phyloP scores from a whole-genome alignment of 2,329 filamentous ascomycete genomes.

The Didymella lethalis region DNA sequence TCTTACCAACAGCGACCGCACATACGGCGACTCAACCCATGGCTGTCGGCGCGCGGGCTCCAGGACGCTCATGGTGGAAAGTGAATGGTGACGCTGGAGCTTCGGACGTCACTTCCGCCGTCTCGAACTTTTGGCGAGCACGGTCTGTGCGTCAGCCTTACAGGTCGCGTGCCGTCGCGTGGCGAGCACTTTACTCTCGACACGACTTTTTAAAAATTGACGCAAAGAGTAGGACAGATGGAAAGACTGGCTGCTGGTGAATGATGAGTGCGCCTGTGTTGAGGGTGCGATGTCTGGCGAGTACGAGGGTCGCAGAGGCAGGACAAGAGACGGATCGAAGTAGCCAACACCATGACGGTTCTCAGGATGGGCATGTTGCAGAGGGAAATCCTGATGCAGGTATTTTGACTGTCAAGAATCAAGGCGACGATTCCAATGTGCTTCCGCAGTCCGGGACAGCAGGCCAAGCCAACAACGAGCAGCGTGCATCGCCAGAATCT shows the following conservation, averaged over 20 bases:
- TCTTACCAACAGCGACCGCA: slow-evolving; percentile 57
- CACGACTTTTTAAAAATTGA: background rate
- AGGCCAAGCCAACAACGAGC: no score
- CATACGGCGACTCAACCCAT: slow-evolving; percentile 58
- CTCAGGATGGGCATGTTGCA: background rate
- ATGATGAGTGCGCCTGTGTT: slow-evolving; percentile 30
- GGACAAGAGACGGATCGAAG: slow-evolving; percentile 1
- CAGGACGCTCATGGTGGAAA: slow-evolving; percentile 41
- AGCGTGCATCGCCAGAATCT: background rate
- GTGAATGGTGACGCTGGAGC: slow-evolving; percentile 37
- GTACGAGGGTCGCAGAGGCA: slow-evolving; percentile 22
- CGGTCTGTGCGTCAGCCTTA: slow-evolving; percentile 16
- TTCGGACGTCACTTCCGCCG: slow-evolving; percentile 19
- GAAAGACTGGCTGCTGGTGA: slow-evolving; percentile 1
- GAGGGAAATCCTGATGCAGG: background rate
- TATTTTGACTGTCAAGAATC: background rate
- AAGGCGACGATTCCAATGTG: background rate
- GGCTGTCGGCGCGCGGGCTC: slow-evolving; percentile 34
- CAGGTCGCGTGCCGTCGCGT: background rate
- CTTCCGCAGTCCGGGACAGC: no score
- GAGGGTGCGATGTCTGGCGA: slow-evolving; percentile 33
- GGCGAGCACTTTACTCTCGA: background rate
- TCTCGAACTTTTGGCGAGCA: slow-evolving; percentile 1
- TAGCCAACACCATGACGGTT: background rate
- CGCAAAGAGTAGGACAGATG: background rate